Percentiles rank a stretch among this genome's conserved stretches.
Evolutionary conservation across 2,329 filamentous ascomycete species (phyloP).

Genomic region (Aspergillus brasiliensis): DNA sequence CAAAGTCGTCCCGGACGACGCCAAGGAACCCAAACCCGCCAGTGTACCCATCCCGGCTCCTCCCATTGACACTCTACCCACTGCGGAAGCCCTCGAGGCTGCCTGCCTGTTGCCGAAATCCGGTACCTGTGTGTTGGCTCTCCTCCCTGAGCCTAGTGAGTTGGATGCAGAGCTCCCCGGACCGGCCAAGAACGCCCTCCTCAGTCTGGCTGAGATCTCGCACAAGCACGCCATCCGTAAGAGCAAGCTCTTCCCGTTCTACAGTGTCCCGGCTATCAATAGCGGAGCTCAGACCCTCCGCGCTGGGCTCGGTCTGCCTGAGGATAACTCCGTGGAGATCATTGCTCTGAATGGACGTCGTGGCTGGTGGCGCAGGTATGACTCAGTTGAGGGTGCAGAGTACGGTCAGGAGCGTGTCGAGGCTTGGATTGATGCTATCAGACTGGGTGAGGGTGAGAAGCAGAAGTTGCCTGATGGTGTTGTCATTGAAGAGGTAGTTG

Average conservation of each 20-base stretch:
- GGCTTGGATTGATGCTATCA: slow-evolving; percentile 86
- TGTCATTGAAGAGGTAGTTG: slow-evolving; percentile 44
- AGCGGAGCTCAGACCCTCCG: slow-evolving; percentile 59
- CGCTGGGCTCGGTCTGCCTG: slow-evolving; percentile 62
- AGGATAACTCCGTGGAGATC: slow-evolving; percentile 62
- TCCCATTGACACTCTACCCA: slow-evolving; percentile 66
- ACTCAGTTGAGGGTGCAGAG: slow-evolving; percentile 56
- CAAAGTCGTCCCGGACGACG: slow-evolving; percentile 44
- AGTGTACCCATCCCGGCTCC: slow-evolving; percentile 59
- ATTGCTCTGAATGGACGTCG: slow-evolving; percentile 83
- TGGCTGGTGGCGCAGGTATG: slow-evolving; percentile 80
- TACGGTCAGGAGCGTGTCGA: slow-evolving; percentile 63
- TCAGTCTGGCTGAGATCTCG: slow-evolving; percentile 70
- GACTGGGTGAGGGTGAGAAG: slow-evolving; percentile 83
- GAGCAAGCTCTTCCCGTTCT: slow-evolving; percentile 79
- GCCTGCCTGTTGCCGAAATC: slow-evolving; percentile 76
- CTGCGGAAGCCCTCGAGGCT: slow-evolving; percentile 64
- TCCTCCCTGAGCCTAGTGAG: slow-evolving; percentile 61
- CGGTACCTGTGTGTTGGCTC: slow-evolving; percentile 78
- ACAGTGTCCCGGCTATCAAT: slow-evolving; percentile 67
- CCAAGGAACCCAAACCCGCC: slow-evolving; percentile 39
- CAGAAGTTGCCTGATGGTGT: slow-evolving; percentile 69
- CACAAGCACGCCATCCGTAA: slow-evolving; percentile 71
- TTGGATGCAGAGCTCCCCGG: slow-evolving; percentile 51
- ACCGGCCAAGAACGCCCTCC: slow-evolving; percentile 56